phyloP scores from a whole-genome alignment of 768 basidiomycete genomes.

The Tephrocybe sp. region DNA sequence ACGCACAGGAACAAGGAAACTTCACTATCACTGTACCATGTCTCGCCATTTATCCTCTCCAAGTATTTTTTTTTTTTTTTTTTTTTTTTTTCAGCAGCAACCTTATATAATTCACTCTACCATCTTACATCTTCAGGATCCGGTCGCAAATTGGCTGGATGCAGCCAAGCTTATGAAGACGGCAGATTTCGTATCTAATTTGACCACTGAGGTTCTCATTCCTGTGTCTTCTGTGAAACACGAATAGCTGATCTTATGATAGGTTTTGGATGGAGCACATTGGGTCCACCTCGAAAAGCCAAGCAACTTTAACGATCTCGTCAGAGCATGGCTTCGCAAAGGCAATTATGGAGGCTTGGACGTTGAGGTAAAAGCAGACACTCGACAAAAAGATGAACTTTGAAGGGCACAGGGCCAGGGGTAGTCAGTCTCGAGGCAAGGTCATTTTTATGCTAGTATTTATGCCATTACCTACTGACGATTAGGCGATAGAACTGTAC shows the following conservation, averaged over 20 bases:
- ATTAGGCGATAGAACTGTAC: too few relatives aligned
- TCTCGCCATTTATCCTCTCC: constrained; percentile 36
- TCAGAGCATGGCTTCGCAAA: constrained; percentile 9
- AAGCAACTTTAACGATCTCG: constrained; percentile 8
- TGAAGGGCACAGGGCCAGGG: too few relatives aligned
- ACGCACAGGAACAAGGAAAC: constrained; percentile 43
- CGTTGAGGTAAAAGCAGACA: background rate
- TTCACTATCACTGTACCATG: constrained; percentile 41
- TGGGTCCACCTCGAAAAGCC: constrained; percentile 15
- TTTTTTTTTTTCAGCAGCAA: too few relatives aligned
- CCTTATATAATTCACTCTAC: background rate
- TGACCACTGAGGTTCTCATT: constrained; percentile 34
- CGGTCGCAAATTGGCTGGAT: constrained; percentile 42
- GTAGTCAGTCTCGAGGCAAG: too few relatives aligned
- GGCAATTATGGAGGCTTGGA: background rate
- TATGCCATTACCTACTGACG: too few relatives aligned
- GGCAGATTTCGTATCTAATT: constrained; percentile 32
- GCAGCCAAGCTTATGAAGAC: constrained; percentile 33
- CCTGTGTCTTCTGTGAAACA: background rate
- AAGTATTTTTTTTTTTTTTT: constrained; percentile 32
- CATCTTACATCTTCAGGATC: constrained; percentile 31
- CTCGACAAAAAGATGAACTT: constrained; percentile 9
- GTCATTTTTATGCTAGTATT: too few relatives aligned
- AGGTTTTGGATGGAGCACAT: constrained; percentile 13
- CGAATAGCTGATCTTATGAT: background rate